phyloP scores from a whole-genome alignment of 2,329 filamentous ascomycete genomes.

The Zopfia rhizophila region DNA sequence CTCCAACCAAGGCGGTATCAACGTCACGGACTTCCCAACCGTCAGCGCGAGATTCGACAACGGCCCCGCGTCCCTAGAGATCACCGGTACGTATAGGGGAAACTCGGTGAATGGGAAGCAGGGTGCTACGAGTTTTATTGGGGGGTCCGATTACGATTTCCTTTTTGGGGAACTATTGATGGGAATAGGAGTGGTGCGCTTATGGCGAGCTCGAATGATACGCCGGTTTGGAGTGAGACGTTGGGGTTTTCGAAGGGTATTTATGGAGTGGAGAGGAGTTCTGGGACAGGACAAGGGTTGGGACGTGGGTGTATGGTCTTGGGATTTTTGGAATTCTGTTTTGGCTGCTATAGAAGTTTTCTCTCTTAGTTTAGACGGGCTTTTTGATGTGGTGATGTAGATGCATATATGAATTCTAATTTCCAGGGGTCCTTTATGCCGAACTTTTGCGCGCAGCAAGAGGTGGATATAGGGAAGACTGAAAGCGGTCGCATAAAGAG shows the following conservation, averaged over 20 bases:
- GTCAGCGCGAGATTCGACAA: conserved; percentile 9
- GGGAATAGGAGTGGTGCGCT: conserved; percentile 5
- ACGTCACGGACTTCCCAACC: conserved; percentile 4
- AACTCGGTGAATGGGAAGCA: not conserved
- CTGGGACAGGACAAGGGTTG: no score
- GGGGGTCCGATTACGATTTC: conserved; percentile 8
- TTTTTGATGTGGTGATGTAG: no score
- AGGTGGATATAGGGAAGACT: no score
- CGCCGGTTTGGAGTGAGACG: conserved; percentile 10
- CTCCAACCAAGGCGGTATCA: not conserved
- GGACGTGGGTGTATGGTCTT: no score
- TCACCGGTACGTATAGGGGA: conserved; percentile 6
- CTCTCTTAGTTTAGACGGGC: no score
- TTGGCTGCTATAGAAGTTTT: no score
- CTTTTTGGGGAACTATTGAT: conserved; percentile 12
- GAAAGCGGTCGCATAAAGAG: no score
- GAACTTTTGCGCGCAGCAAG: no score
- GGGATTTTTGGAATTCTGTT: no score
- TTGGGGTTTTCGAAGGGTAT: conserved; percentile 11
- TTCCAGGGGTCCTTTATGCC: no score
- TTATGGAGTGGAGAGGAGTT: no score
- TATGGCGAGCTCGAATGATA: conserved; percentile 7
- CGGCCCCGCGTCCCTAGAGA: conserved; percentile 7
- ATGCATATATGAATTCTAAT: no score
- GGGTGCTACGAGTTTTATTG: conserved; percentile 1